Percentiles rank a stretch among this genome's conserved stretches.
Evolutionary conservation across 805 yeast species (phyloP).

Genomic region (Starmera pachycereana): DNA sequence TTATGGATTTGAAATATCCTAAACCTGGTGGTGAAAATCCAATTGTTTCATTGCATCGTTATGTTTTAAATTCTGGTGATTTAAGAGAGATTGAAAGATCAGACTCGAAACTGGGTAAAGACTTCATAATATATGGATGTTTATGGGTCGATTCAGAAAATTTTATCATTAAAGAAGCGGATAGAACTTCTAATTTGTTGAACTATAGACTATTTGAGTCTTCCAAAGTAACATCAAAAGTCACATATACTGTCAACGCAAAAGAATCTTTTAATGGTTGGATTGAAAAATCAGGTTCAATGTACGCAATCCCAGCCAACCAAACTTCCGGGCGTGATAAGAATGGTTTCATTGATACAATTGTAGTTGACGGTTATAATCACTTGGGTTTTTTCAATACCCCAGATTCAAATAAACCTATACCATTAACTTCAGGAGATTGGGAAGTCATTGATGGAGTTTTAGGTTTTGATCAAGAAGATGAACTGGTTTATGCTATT

Average conservation of each 20-base stretch:
- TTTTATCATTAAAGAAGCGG: constrained; percentile 49
- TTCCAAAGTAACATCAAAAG: constrained; percentile 17
- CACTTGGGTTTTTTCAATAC: constrained; percentile 55
- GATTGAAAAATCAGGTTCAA: constrained; percentile 44
- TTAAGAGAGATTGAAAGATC: constrained; percentile 7
- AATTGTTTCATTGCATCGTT: constrained; percentile 33
- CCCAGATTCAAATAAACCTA: constrained; percentile 29
- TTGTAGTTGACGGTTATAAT: constrained; percentile 41
- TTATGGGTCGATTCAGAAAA: constrained; percentile 43
- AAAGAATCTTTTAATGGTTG: constrained; percentile 35
- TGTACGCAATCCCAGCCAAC: constrained; percentile 28
- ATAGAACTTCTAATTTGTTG: constrained; percentile 48
- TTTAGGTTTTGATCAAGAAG: constrained; percentile 34
- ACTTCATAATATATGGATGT: constrained; percentile 49
- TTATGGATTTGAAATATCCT: constrained; percentile 48
- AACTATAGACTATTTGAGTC: constrained; percentile 37
- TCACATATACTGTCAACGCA: constrained; percentile 35
- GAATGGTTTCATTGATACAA: constrained; percentile 55
- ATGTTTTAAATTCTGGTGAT: constrained; percentile 22
- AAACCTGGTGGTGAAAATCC: constrained; percentile 66
- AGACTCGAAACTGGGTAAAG: constrained; percentile 27
- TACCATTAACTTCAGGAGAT: constrained; percentile 32
- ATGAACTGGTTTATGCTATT: constrained; percentile 39
- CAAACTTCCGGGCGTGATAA: constrained; percentile 16
- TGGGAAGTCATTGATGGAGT: constrained; percentile 45